phyloP scores from a whole-genome alignment of 2,329 filamentous ascomycete species.

The Davidsoniella virescens region DNA sequence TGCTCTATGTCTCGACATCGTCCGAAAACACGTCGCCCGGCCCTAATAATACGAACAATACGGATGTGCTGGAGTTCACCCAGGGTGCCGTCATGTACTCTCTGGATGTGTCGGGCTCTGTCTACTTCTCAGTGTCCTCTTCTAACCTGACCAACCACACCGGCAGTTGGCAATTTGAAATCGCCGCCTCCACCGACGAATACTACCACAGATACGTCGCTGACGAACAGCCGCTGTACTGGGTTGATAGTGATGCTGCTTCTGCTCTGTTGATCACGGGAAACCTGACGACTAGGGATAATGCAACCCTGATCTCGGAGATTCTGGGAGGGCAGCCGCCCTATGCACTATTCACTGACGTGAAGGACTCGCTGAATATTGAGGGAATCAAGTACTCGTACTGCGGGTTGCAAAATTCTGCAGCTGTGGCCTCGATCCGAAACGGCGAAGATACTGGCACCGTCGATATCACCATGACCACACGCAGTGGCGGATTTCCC shows the following conservation, averaged over 20 bases:
- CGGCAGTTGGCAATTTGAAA: conserved; percentile 60
- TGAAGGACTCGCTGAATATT: conserved; percentile 40
- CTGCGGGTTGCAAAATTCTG: conserved; percentile 57
- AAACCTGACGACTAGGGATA: conserved; percentile 46
- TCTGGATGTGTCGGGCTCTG: conserved; percentile 43
- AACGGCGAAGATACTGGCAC: conserved; percentile 31
- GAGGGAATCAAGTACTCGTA: conserved; percentile 62
- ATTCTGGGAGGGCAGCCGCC: conserved; percentile 37
- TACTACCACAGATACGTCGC: conserved; percentile 53
- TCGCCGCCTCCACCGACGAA: conserved; percentile 67
- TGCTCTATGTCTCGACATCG: conserved; percentile 58
- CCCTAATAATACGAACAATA: conserved; percentile 28
- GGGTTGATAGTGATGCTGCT: conserved; percentile 71
- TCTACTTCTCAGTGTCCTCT: conserved; percentile 65
- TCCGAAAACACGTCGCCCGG: conserved; percentile 48
- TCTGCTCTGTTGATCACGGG: conserved; percentile 66
- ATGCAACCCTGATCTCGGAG: conserved; percentile 26
- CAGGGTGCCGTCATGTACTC: conserved; percentile 55
- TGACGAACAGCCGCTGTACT: conserved; percentile 36
- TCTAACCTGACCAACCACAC: conserved; percentile 43
- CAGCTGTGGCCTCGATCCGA: conserved; percentile 41
- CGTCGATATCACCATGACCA: conserved; percentile 50
- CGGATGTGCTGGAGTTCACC: conserved; percentile 29
- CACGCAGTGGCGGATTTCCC: conserved; percentile 47
- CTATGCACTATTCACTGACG: conserved; percentile 64